phyloP scores from a whole-genome alignment of 2,329 filamentous ascomycete genomes.

The Periglandula ipomoeae region DNA sequence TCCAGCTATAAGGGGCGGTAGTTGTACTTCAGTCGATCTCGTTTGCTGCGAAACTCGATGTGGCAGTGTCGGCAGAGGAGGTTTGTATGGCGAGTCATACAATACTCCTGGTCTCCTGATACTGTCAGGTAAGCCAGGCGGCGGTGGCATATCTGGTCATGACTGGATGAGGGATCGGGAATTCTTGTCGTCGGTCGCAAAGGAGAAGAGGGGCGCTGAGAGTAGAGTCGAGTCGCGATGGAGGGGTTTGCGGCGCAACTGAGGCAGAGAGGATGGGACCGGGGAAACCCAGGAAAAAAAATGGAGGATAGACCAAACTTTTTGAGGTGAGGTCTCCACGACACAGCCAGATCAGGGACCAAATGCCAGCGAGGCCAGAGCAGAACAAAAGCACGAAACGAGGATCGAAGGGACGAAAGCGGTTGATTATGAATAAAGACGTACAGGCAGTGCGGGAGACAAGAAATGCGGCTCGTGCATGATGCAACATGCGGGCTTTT shows the following conservation, averaged over 20 bases:
- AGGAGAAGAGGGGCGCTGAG: not conserved
- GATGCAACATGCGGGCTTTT: conserved; percentile 1
- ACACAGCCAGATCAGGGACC: not conserved
- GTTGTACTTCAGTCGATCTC: conserved; percentile 22
- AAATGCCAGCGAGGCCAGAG: not conserved
- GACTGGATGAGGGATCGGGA: conserved; percentile 9
- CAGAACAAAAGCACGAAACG: not conserved
- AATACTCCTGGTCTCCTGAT: conserved; percentile 14
- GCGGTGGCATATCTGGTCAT: conserved; percentile 22
- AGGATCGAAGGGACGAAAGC: not conserved
- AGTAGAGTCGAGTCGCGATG: not conserved
- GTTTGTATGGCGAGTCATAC: conserved; percentile 17
- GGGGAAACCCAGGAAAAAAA: not conserved
- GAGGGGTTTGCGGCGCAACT: not conserved
- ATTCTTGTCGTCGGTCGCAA: not conserved
- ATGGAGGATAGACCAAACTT: not conserved
- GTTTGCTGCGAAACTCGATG: conserved; percentile 19
- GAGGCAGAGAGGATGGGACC: too few relatives aligned
- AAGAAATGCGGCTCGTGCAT: not conserved
- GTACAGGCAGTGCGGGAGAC: not conserved
- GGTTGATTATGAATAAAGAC: conserved; percentile 1
- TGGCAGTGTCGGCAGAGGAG: conserved; percentile 23
- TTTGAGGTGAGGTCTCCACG: not conserved
- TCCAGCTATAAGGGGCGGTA: conserved; percentile 27
- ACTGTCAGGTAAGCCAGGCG: conserved; percentile 17